phyloP scores from a whole-genome alignment of 2,329 filamentous ascomycete species.

The Raffaelea deltoideospora region DNA sequence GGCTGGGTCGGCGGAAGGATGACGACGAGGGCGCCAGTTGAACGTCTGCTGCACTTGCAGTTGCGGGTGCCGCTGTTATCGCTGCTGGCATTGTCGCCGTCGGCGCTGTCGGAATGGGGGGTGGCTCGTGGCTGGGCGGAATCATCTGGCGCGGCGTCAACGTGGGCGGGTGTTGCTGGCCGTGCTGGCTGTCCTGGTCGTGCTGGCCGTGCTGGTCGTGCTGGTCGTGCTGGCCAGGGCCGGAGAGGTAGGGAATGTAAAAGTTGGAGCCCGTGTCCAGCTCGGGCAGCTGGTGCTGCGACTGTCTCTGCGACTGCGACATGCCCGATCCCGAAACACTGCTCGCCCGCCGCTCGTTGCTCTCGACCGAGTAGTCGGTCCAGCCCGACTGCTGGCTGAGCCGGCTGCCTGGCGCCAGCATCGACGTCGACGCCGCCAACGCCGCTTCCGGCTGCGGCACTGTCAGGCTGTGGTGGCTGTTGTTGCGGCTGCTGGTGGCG shows the following conservation, averaged over 20 bases:
- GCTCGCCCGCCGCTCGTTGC: slow-evolving; percentile 19
- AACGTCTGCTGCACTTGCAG: too few species aligned
- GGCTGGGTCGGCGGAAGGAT: too few species aligned
- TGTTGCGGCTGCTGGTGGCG: slow-evolving; percentile 29
- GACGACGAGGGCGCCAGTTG: too few species aligned
- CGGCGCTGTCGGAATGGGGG: slow-evolving; percentile 25
- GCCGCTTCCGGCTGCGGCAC: too few species aligned
- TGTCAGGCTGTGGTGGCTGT: neutral
- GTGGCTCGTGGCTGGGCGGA: slow-evolving; percentile 34
- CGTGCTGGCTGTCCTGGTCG: too few species aligned
- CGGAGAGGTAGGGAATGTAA: slow-evolving; percentile 28
- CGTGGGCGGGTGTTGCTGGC: too few species aligned
- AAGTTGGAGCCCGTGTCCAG: slow-evolving; percentile 36
- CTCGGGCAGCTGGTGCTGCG: slow-evolving; percentile 29
- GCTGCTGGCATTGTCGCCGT: slow-evolving; percentile 5
- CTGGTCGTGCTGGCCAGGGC: too few species aligned
- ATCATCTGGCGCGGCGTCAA: slow-evolving; percentile 9
- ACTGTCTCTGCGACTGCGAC: slow-evolving; percentile 1
- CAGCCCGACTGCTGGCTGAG: slow-evolving; percentile 41
- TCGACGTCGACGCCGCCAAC: slow-evolving; percentile 22
- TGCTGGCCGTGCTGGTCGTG: too few species aligned
- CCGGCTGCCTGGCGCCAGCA: slow-evolving; percentile 27
- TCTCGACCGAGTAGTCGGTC: slow-evolving; percentile 45
- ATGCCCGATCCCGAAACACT: slow-evolving; percentile 1
- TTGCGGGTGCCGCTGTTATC: too few species aligned